Evolutionary conservation across 1,139 yeast species (phyloP).

Genomic region (Nakaseomyces bracarensis): DNA sequence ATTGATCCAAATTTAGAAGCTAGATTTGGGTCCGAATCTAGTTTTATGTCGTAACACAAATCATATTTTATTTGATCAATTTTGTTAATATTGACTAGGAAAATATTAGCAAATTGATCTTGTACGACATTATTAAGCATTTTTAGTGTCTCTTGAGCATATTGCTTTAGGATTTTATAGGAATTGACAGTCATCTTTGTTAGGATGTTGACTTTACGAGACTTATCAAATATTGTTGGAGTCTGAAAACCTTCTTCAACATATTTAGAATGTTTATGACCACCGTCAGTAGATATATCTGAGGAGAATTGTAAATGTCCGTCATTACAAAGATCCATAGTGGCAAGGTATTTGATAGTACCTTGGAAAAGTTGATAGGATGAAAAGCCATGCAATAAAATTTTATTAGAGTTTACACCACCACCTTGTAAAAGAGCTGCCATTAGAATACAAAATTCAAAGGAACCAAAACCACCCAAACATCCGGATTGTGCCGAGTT

Average conservation of each 20-base stretch:
- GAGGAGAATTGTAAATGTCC: slow-evolving; percentile 67
- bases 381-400: slow-evolving; percentile 77
- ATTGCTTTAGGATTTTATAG: slow-evolving; percentile 50
- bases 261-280: slow-evolving; percentile 46
- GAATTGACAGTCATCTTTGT: slow-evolving; percentile 76
- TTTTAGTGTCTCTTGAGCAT: slow-evolving; percentile 60
- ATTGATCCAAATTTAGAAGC: slow-evolving; percentile 48
- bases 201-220: slow-evolving; percentile 63
- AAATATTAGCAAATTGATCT: slow-evolving; percentile 82
- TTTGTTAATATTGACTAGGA: slow-evolving; percentile 52
- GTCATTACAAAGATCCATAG: slow-evolving; percentile 52
- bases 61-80: slow-evolving; percentile 58
- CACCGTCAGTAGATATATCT: slow-evolving; percentile 27
- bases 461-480: slow-evolving; percentile 82
- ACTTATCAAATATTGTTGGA: slow-evolving; percentile 72
- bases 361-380: slow-evolving; percentile 91
- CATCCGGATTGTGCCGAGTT: slow-evolving; percentile 40
- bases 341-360: slow-evolving; percentile 69
- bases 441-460: slow-evolving; percentile 77
- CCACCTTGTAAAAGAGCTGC: slow-evolving; percentile 82
- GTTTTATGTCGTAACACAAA: slow-evolving; percentile 45
- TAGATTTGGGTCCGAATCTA: slow-evolving; percentile 30
- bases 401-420: slow-evolving; percentile 64
- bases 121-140: slow-evolving; percentile 69
- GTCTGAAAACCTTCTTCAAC: slow-evolving; percentile 53